phyloP scores from a whole-genome alignment of 2,329 filamentous ascomycete genomes.

The Orbilia oligospora region DNA sequence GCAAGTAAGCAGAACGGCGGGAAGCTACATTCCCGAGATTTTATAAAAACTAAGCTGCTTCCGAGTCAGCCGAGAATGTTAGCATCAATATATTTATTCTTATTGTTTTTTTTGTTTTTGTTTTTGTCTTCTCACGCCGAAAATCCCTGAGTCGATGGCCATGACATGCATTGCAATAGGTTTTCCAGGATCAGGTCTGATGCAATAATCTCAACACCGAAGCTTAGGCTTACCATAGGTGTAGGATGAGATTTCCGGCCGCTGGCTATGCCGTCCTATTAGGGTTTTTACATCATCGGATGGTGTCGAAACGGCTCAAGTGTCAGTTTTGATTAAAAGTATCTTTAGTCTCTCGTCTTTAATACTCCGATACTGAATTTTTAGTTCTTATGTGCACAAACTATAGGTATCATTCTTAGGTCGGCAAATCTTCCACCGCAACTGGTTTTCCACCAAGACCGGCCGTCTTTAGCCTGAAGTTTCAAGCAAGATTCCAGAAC shows the following conservation, averaged over 20 bases:
- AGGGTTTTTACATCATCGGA: slow-evolving; percentile 40
- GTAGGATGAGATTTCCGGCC: not conserved
- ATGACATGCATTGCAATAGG: slow-evolving; percentile 8
- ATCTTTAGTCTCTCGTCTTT: slow-evolving; percentile 37
- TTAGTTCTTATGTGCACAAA: slow-evolving; percentile 27
- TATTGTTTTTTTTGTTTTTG: not conserved
- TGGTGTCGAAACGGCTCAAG: slow-evolving; percentile 33
- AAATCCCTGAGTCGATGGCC: not conserved
- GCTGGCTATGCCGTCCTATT: not conserved
- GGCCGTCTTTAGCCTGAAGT: slow-evolving; percentile 51
- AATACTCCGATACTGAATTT: slow-evolving; percentile 50
- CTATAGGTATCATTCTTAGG: not conserved
- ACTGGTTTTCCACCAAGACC: slow-evolving; percentile 15
- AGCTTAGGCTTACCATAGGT: slow-evolving; percentile 1
- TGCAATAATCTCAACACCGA: slow-evolving; percentile 4
- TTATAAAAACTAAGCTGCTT: slow-evolving; percentile 11
- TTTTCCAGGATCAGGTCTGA: slow-evolving; percentile 2
- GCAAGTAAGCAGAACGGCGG: slow-evolving; percentile 33
- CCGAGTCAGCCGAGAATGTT: slow-evolving; percentile 28
- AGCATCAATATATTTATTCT: slow-evolving; percentile 4
- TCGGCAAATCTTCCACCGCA: slow-evolving; percentile 38
- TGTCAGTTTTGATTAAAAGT: slow-evolving; percentile 49
- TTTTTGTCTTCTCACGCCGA: not conserved
- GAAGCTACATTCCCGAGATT: slow-evolving; percentile 50
- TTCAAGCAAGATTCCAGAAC: slow-evolving; percentile 57